Percentiles rank a stretch among this genome's conserved stretches.
Conservation (phyloP, 305 asterid genomes). For the Nicotiana rustica region DNA sequence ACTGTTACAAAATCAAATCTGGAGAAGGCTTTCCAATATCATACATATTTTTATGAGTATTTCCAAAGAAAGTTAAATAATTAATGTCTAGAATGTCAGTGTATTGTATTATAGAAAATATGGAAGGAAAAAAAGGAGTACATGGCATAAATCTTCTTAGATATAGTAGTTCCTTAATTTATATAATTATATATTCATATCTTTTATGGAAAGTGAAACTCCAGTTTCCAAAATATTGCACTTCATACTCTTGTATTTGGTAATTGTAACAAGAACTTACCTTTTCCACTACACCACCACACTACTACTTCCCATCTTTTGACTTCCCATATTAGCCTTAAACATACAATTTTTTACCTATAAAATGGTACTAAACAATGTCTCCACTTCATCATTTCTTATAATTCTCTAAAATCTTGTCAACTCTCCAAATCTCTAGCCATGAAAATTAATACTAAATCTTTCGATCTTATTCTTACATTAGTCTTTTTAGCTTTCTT, state of each 20-base stretch:
- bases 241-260: background rate
- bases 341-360: background rate
- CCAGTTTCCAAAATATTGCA: background rate
- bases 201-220: background rate
- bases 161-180: background rate
- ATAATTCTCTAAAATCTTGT: background rate
- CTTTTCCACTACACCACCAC: background rate
- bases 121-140: background rate
- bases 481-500: slow-evolving; percentile 25
- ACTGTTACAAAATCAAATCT: background rate
- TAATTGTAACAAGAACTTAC: background rate
- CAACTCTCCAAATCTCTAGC: background rate
- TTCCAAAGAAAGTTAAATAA: background rate
- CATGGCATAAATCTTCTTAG: background rate
- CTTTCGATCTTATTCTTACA: slow-evolving; percentile 9
- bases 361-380: background rate
- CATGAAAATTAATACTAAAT: slow-evolving; percentile 19
- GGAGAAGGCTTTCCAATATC: background rate
- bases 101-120: background rate
- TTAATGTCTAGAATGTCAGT: background rate
- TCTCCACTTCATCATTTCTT: background rate
- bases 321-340: background rate
- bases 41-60: background rate
- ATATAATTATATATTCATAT: background rate
- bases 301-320: background rate